Base-by-base conservation (phyloP, 83 land plant genomes). In the Larix sibirica region DNA sequence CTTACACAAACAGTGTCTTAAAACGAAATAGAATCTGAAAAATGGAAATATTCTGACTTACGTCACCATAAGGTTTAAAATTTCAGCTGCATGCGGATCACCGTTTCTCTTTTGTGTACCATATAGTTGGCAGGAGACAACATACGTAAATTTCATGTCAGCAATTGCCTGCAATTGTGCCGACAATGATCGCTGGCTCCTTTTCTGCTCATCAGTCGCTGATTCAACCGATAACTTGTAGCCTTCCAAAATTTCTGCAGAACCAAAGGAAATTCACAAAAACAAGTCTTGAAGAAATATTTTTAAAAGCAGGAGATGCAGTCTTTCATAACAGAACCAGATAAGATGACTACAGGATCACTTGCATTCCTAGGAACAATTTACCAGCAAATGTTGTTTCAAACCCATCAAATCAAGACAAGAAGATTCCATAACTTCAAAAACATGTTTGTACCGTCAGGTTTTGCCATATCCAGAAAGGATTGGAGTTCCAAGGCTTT, bases 51-150 rank as follows among this genome's bases (percentile, higher is more conserved):
- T 20, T 24, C 44, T 0, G 14, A 74, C 86, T 89, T 83, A 94
- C 96, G 20, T 77, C 64, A 87, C 62, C 97, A 95, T 93, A 23
- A 95, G 97, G 59, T 88, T 89, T 36, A 90, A 83, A 87, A 95
- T 95, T 74, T 93, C 91, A n/a, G 4, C 21, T 16, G 91, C 97
- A 69, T 76, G 71, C 10, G 78, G 28, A 62, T 88, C 90, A 62
- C 64, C 65, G 4, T 86, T 84, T 56, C 79, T 85, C 26, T 65
- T 65, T 10, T 65, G 68, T 7, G 81, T 8, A 24, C 97, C 97
- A 89, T 91, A 95, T 17, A 87, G 62, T 82, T 95, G 97, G 77
- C 97, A 95, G 26, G 97, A 91, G 56, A 90, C 94, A 81, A 95
- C 94, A 87, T 91, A 94, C 2, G 94, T 91, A 64, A 91, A 94